These are phyloP conservation scores for Acanthamoeba triangularis DNA, from an alignment of 208 protist genomes.

Conservation along the genomic window DNA sequence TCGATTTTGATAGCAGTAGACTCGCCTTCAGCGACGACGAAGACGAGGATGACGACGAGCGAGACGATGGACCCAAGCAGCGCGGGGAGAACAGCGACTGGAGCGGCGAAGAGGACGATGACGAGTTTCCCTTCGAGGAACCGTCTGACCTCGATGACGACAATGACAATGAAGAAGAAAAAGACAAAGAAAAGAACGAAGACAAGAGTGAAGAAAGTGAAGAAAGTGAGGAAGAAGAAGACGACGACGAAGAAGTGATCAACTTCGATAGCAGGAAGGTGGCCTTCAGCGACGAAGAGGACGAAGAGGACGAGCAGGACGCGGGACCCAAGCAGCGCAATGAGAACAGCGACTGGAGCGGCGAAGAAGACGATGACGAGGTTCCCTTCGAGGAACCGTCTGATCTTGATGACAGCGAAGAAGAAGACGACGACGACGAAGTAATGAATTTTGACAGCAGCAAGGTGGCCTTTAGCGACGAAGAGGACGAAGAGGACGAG, in stretches of 20 bases:
- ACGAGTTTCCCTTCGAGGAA: neutral
- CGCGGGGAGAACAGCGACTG: conserved; percentile 46
- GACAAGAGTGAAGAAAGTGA: neutral
- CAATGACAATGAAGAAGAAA: neutral
- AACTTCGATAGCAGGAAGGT: neutral
- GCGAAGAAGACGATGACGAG: neutral
- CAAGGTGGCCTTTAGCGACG: conserved; percentile 31
- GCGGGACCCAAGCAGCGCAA: neutral
- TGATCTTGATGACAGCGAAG: neutral
- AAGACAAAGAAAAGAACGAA: too few species aligned
- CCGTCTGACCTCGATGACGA: neutral
- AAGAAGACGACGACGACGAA: neutral
- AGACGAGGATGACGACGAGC: neutral
- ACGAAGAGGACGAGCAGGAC: neutral
- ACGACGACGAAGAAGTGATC: neutral
- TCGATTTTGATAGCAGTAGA: neutral
- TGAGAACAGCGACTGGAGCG: neutral
- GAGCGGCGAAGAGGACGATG: neutral
- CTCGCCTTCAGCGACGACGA: conserved; percentile 41
- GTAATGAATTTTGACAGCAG: neutral
- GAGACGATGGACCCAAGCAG: neutral
- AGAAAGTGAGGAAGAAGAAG: too few species aligned
- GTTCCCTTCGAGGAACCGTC: neutral
- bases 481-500: neutral
- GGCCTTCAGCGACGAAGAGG: neutral